Conservation (phyloP, 768 basidiomycete species). For the Tulasnella sp. region DNA sequence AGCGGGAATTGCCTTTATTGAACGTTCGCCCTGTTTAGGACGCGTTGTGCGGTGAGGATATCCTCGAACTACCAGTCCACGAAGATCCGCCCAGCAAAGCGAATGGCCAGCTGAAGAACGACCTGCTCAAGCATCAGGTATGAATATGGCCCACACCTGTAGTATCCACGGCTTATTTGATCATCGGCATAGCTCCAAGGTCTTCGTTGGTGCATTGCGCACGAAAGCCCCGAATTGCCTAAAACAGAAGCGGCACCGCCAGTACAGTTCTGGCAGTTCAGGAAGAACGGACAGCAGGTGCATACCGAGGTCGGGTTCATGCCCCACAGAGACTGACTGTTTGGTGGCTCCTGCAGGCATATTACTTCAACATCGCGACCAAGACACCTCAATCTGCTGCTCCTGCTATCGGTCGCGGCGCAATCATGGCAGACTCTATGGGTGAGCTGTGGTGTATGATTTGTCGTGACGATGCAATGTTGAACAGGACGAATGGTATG, state of each 20-base stretch:
- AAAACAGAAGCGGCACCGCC: slow-evolving; percentile 61
- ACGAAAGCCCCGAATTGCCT: slow-evolving; percentile 75
- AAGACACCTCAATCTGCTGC: slow-evolving; percentile 64
- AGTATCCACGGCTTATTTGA: slow-evolving; percentile 8
- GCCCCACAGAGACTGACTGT: neutral
- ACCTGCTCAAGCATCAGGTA: slow-evolving; percentile 82
- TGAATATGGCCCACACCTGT: neutral
- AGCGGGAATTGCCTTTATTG: neutral
- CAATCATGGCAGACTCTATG: slow-evolving; percentile 88
- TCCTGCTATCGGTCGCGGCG: slow-evolving; percentile 76
- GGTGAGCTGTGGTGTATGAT: slow-evolving; percentile 43
- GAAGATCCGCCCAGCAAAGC: slow-evolving; percentile 66
- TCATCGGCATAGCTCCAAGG: slow-evolving; percentile 61
- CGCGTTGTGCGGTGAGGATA: slow-evolving; percentile 64
- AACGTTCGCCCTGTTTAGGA: slow-evolving; percentile 39
- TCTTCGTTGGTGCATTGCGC: slow-evolving; percentile 77
- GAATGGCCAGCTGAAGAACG: slow-evolving; percentile 62
- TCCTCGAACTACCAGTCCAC: slow-evolving; percentile 66
- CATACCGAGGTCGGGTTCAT: slow-evolving; percentile 35
- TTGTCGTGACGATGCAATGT: neutral
- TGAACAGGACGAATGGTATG: slow-evolving; percentile 33
- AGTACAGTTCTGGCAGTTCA: slow-evolving; percentile 86
- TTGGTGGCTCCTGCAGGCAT: neutral
- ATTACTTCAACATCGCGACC: slow-evolving; percentile 59
- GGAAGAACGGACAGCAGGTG: slow-evolving; percentile 53